phyloP scores from a whole-genome alignment of 1,284 basidiomycete species.

The Bondarzewia mesenterica region DNA sequence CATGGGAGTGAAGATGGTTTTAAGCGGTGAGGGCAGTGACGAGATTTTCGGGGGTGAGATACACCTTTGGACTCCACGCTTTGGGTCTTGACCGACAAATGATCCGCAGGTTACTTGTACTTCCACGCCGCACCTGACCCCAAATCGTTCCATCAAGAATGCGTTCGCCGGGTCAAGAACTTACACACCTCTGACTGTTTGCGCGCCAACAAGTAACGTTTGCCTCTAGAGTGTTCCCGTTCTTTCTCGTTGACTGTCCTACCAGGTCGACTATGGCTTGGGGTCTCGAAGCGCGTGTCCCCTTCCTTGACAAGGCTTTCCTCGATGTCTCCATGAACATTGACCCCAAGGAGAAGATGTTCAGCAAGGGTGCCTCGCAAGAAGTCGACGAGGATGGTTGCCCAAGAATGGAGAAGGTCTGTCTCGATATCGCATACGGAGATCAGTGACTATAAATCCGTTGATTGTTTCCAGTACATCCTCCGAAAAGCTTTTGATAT shows the following conservation, averaged over 20 bases:
- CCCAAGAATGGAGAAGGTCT: slow-evolving; percentile 91
- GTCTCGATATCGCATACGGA: slow-evolving; percentile 2
- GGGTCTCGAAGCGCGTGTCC: slow-evolving; percentile 98
- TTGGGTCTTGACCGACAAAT: neutral
- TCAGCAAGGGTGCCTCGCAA: slow-evolving; percentile 77
- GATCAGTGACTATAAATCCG: neutral
- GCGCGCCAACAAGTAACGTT: slow-evolving; percentile 88
- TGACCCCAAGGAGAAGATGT: slow-evolving; percentile 86
- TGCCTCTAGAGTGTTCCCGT: neutral
- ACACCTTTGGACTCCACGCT: neutral
- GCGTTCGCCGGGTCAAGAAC: slow-evolving; percentile 94
- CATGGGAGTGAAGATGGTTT: slow-evolving; percentile 99
- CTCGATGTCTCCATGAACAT: slow-evolving; percentile 92
- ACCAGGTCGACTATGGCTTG: slow-evolving; percentile 96
- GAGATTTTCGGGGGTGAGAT: slow-evolving; percentile 90
- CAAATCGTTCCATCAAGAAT: slow-evolving; percentile 92
- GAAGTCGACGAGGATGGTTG: slow-evolving; percentile 77
- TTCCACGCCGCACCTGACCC: slow-evolving; percentile 97
- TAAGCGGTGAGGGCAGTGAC: slow-evolving; percentile 96
- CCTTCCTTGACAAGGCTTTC: slow-evolving; percentile 97
- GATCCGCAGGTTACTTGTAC: slow-evolving; percentile 85
- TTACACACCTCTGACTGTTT: slow-evolving; percentile 97
- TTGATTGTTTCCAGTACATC: slow-evolving; percentile 62
- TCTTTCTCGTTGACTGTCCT: neutral
- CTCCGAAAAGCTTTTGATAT: slow-evolving; percentile 96